A percentile compares a stretch with the other conserved stretches of the same genome.
phyloP scores from a whole-genome alignment of 2,329 filamentous ascomycete species.

The Aspergillus sp. region DNA sequence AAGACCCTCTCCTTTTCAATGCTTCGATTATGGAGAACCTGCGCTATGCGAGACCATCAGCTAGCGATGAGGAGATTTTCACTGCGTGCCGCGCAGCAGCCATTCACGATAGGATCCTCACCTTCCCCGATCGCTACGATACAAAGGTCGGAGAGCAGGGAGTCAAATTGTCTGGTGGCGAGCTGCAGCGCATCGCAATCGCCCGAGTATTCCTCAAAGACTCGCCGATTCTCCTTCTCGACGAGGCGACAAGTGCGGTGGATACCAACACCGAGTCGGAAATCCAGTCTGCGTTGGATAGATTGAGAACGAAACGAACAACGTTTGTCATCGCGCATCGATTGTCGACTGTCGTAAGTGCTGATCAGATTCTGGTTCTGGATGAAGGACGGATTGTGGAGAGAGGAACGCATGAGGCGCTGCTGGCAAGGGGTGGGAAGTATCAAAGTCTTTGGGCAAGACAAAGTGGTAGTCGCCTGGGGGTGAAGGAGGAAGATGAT shows the following conservation, averaged over 20 bases:
- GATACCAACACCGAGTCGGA: constrained; percentile 32
- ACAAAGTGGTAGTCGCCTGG: background rate
- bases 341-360: constrained; percentile 31
- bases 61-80: constrained; percentile 24
- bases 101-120: constrained; percentile 33
- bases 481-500: too few relatives aligned
- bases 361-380: constrained; percentile 26
- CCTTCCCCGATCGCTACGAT: constrained; percentile 32
- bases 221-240: constrained; percentile 36
- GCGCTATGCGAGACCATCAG: constrained; percentile 50
- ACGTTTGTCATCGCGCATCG: constrained; percentile 35
- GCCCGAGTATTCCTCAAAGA: constrained; percentile 38
- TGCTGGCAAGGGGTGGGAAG: constrained; percentile 18
- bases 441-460: background rate
- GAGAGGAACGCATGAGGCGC: constrained; percentile 35
- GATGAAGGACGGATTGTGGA: constrained; percentile 35
- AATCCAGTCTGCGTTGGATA: constrained; percentile 16
- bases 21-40: constrained; percentile 60
- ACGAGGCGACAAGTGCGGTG: constrained; percentile 40
- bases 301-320: constrained; percentile 17
- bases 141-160: constrained; percentile 31
- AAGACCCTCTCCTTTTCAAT: constrained; percentile 62
- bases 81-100: constrained; percentile 31
- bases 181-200: constrained; percentile 40
- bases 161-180: constrained; percentile 35